These are phyloP conservation scores for Annulohypoxylon maeteangense DNA, from an alignment of 495 filamentous ascomycete species.

Conservation along the genomic window DNA sequence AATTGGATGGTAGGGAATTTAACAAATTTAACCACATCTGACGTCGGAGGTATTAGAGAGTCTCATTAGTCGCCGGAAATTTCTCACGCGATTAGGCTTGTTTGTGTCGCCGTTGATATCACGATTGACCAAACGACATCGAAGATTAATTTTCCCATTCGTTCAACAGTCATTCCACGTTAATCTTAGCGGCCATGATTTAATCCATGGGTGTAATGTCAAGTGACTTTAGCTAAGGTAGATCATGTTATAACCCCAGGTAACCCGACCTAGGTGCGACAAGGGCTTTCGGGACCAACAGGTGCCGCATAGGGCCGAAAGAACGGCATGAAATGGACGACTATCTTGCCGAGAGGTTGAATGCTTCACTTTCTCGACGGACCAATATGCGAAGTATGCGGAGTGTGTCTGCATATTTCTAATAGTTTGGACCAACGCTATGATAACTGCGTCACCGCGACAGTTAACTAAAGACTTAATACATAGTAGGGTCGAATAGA, in stretches of 20 bases:
- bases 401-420: background rate
- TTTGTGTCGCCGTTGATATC: conserved; percentile 5
- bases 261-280: background rate
- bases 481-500: background rate
- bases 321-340: conserved; percentile 28
- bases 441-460: background rate
- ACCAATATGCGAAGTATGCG: conserved; percentile 18
- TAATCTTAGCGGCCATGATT: conserved; percentile 17
- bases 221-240: conserved; percentile 29
- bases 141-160: conserved; percentile 36
- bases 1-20: conserved; percentile 19
- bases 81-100: conserved; percentile 15
- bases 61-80: conserved; percentile 37
- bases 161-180: conserved; percentile 1
- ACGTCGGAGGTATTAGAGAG: conserved; percentile 29
- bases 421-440: conserved; percentile 7
- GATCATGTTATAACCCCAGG: conserved; percentile 23
- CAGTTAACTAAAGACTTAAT: background rate
- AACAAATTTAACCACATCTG: conserved; percentile 9
- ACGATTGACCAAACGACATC: conserved; percentile 12
- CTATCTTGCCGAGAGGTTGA: conserved; percentile 27
- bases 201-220: conserved; percentile 13
- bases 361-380: conserved; percentile 31
- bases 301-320: conserved; percentile 35
- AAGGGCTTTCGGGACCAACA: conserved; percentile 36